Evolutionary conservation across 2,329 filamentous ascomycete species (phyloP).

Genomic region (Ascochyta fabae): DNA sequence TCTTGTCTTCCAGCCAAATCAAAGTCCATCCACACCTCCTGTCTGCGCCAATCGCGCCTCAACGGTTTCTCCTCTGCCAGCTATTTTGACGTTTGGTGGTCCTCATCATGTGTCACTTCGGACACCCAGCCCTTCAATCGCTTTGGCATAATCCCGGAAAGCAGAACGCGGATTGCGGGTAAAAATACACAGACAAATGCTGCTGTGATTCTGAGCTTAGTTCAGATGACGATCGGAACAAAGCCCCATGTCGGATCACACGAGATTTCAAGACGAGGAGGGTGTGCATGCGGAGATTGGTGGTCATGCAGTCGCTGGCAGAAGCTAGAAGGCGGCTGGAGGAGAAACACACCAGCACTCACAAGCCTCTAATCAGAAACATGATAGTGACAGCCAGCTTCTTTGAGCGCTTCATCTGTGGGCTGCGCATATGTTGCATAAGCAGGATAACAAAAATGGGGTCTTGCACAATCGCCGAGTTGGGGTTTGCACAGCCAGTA

Average conservation of each 20-base stretch:
- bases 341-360: too few species aligned
- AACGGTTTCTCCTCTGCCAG: background rate
- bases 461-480: conserved; percentile 24
- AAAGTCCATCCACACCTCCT: background rate
- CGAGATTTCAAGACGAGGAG: too few species aligned
- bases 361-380: background rate
- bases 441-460: conserved; percentile 23
- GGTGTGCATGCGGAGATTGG: too few species aligned
- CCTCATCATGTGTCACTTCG: background rate
- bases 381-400: background rate
- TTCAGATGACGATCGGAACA: too few species aligned
- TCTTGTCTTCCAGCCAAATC: background rate
- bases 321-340: too few species aligned
- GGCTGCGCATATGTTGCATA: background rate
- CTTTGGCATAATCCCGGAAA: conserved; percentile 12
- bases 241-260: too few species aligned
- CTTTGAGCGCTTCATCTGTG: background rate
- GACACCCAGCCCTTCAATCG: conserved; percentile 8
- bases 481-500: conserved; percentile 13
- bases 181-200: conserved; percentile 7
- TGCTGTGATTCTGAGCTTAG: too few species aligned
- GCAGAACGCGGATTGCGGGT: conserved; percentile 25
- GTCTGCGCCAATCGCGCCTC: background rate
- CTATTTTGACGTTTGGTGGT: background rate
- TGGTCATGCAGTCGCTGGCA: too few species aligned